Evolutionary conservation across 768 basidiomycete species (phyloP), one percentile per base, ranked within the genome.

Genomic region (Galerina sulciceps): DNA sequence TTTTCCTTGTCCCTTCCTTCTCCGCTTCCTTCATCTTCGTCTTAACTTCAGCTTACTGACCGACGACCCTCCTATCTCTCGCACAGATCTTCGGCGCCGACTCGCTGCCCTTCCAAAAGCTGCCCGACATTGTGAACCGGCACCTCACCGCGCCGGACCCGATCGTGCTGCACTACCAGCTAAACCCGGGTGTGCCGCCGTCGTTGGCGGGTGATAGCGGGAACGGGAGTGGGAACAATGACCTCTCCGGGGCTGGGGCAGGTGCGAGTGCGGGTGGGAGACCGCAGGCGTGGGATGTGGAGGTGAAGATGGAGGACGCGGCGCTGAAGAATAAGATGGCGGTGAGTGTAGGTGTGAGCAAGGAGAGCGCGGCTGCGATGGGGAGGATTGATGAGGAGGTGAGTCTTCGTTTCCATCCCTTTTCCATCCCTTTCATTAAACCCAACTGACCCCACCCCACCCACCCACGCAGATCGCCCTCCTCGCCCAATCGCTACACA

Each of bases 341-440:
- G 1, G 85, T 88, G n/a, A 81, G 90, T 46, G 75, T 89, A 10
- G 81, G 83, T 47, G 78, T 89, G 55, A 88, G 82, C 62, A 88
- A 90, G 51, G 92, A 93, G 58, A 48, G 75, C 81, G 4, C 84
- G 85, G 59, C n/a, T n/a, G 83, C 85, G 49, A 76, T 96, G 17
- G 67, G 79, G 14, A 89, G 86, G 67, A 75, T 96, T 17, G 96
- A 97, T 66, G 94, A 97, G 48, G 94, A 98, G 81, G 95, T 94
- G 42, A n/a, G 74, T 44, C 5, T 4, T 55, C 5, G 45, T 57
- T 11, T 22, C 23, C 10, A 11, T 46, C 6, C 13, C 26, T 52
- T 38, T 48, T 20, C 20, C 18, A 11, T 31, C 37, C 34, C 48
- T 35, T 22, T n/a, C 44, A 1, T 17, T 22, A n/a, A n/a, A n/a